A percentile compares a stretch with the other conserved stretches of the same genome.
Conservation (phyloP, 495 filamentous ascomycete species). For the Stereocaulon alpinum region DNA sequence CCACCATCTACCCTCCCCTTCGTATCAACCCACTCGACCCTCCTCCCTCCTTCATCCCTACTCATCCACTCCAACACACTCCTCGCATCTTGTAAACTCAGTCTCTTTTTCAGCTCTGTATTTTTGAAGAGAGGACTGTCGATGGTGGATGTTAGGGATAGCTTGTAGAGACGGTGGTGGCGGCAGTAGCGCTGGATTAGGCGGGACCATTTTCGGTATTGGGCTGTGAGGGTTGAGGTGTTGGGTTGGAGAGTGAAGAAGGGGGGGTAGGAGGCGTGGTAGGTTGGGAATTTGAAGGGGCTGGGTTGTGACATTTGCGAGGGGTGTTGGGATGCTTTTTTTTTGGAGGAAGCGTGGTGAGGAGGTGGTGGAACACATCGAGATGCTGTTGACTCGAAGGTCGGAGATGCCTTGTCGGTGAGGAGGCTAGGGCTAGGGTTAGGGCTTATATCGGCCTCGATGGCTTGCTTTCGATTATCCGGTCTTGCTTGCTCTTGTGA, state of each 20-base stretch:
- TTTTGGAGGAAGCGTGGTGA: no score
- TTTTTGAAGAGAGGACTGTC: slow-evolving; percentile 51
- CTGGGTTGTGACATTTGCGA: no score
- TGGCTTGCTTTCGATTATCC: no score
- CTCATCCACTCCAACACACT: slow-evolving; percentile 67
- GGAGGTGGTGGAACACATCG: no score
- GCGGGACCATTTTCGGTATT: slow-evolving; percentile 75
- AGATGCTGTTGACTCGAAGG: no score
- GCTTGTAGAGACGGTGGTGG: slow-evolving; percentile 58
- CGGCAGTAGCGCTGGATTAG: slow-evolving; percentile 79
- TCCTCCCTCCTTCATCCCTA: slow-evolving; percentile 46
- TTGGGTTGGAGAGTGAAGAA: slow-evolving; percentile 66
- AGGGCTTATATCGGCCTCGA: no score
- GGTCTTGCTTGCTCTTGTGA: no score
- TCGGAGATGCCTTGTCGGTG: no score
- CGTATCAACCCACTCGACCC: slow-evolving; percentile 55
- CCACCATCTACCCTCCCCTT: slow-evolving; percentile 25
- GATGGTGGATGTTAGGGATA: slow-evolving; percentile 53
- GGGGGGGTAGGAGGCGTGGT: slow-evolving; percentile 40
- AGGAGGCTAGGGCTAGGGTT: no score
- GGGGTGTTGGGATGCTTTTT: no score
- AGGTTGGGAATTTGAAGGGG: slow-evolving; percentile 24
- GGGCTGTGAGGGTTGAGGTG: slow-evolving; percentile 58
- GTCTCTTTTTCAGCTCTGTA: slow-evolving; percentile 38
- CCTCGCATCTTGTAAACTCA: slow-evolving; percentile 52